Conservation (phyloP, 306 rosid species). For the Elaeagnus macrophylla region DNA sequence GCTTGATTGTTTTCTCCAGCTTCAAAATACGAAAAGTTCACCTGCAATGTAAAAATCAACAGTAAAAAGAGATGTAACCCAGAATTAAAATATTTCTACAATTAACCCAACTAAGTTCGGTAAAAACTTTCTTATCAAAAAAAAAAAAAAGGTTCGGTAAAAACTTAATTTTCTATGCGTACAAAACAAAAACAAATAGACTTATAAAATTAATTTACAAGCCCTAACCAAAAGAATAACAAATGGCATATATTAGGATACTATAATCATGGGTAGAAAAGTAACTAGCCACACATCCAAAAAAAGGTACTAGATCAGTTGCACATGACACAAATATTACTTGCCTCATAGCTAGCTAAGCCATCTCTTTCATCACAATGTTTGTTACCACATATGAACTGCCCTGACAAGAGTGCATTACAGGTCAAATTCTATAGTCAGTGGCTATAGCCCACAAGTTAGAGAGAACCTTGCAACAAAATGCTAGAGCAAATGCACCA, state of each 20-base stretch:
- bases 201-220: too few species aligned
- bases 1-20: conserved; percentile 95
- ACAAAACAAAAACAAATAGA: too few species aligned
- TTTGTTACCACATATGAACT: conserved; percentile 76
- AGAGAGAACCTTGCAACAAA: not conserved
- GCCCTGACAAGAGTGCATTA: conserved; percentile 54
- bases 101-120: not conserved
- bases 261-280: not conserved
- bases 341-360: conserved; percentile 83
- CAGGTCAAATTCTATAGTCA: conserved; percentile 18
- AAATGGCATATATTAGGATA: too few species aligned
- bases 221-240: too few species aligned
- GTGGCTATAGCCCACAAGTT: conserved; percentile 5
- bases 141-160: not conserved
- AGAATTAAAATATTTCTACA: not conserved
- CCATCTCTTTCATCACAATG: conserved; percentile 64
- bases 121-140: not conserved
- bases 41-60: conserved; percentile 35
- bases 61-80: conserved; percentile 1
- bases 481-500: too few species aligned
- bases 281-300: not conserved
- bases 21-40: conserved; percentile 82
- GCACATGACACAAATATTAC: conserved; percentile 3
- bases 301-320: not conserved
- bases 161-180: too few species aligned